Base-by-base conservation (phyloP, 1,139 yeast genomes). In the Blastobotrys serpentis region DNA sequence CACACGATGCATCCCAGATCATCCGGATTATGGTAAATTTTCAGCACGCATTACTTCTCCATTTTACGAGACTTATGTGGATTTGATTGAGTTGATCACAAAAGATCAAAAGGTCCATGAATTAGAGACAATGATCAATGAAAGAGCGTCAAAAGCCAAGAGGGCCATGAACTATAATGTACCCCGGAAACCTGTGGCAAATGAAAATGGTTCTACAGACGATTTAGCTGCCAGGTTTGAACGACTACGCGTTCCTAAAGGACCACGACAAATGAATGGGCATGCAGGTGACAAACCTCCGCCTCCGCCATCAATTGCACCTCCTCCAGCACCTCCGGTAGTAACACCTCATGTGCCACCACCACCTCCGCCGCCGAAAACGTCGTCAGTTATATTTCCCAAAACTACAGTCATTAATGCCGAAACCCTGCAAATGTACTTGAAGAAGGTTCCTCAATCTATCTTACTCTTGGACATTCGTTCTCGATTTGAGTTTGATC, bases 401-500 rank as follows among this genome's bases (percentile, higher is more conserved):
- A 57, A 61, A 18, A 51, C 70, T 14, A 57, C 61, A 3, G 55
- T 63, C 4, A 56, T 68, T 26, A 59, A 63, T 17, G 57, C 67
- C 1, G 65, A 63, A 41, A 56, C 58, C 22, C 56, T 68, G 23
- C 54, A 52, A 2, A 46, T 53, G 16, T 66, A 66, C 47, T 52
- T 67, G 40, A 43, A 44, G 21, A 43, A 48, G 17, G 58, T 54
- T 10, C 63, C 66, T 1, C 59, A 61, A 5, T 46, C 55, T 2
- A 52, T 80, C 11, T 68, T 86, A 36, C 54, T 86, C 19, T 73
- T 89, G 18, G 97, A 89, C 62, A 74, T 81, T 40, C 72, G 96
- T 52, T 72, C 81, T 11, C 69, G 82, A 39, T 72, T 72, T 19
- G 82, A 78, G 38, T 86, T 75, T 63, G 75, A 78, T 41, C 72